A percentile compares a stretch with the other conserved stretches of the same genome.
Conservation (phyloP, 2,329 filamentous ascomycete genomes). For the Phyllosticta capitalensis region DNA sequence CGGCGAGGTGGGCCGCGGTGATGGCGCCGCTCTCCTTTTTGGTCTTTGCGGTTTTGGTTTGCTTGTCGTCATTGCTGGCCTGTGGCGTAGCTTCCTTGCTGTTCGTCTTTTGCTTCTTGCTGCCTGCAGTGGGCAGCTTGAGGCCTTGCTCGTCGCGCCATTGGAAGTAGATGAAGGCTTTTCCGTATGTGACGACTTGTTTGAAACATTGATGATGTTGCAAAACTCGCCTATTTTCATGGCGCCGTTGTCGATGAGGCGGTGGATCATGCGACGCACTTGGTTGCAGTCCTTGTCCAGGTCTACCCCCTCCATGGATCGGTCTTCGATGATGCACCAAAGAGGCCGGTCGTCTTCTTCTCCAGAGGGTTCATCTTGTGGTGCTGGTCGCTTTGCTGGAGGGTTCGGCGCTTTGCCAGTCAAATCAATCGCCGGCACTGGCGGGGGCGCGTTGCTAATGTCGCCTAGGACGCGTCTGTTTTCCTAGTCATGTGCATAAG, state of each 20-base stretch:
- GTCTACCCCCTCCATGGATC: neutral
- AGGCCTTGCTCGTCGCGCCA: constrained; percentile 41
- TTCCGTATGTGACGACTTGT: constrained; percentile 27
- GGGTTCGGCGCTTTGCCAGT: neutral
- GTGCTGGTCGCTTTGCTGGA: neutral
- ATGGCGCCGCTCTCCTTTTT: neutral
- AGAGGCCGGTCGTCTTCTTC: neutral
- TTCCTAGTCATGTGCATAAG: neutral
- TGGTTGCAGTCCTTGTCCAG: constrained; percentile 18
- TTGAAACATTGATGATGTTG: constrained; percentile 27
- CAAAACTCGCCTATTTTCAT: constrained; percentile 39
- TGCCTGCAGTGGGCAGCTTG: constrained; percentile 17
- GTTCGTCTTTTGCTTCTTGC: constrained; percentile 22
- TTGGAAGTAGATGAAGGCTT: constrained; percentile 37
- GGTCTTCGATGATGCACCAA: neutral
- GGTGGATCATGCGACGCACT: constrained; percentile 33
- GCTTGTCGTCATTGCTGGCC: constrained; percentile 14
- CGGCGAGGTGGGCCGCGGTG: constrained; percentile 28
- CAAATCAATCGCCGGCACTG: neutral
- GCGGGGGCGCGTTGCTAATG: neutral
- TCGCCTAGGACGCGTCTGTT: neutral
- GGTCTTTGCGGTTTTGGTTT: constrained; percentile 14
- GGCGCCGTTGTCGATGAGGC: constrained; percentile 33
- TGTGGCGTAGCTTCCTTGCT: constrained; percentile 12
- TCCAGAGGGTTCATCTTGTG: neutral